Evolutionary conservation across 306 rosid genomes (phyloP).

Genomic region (Sechiopsis laciniata): DNA sequence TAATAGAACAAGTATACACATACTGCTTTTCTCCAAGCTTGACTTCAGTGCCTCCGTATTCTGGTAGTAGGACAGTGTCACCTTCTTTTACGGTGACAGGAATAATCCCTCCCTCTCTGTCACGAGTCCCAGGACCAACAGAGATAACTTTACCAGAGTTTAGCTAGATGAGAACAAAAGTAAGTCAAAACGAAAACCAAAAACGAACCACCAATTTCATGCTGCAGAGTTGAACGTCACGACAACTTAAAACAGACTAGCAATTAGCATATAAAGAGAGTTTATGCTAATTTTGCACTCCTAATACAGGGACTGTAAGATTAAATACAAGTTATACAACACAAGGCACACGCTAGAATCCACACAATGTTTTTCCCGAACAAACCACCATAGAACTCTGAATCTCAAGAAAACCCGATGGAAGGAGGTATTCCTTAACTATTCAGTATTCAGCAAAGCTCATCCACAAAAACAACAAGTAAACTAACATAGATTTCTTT

Average conservation of each 20-base stretch:
- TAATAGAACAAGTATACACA: slow-evolving; percentile 25
- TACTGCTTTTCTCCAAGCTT: slow-evolving; percentile 71
- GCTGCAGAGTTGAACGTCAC: not conserved
- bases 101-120: slow-evolving; percentile 47
- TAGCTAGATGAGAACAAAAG: slow-evolving; percentile 25
- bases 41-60: slow-evolving; percentile 67
- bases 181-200: not conserved
- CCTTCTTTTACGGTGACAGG: slow-evolving; percentile 64
- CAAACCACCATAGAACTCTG: not conserved
- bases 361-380: not conserved
- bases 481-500: not conserved
- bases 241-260: not conserved
- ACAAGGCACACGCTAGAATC: not conserved
- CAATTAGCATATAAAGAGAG: not conserved
- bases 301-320: not conserved
- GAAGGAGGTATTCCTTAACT: no score
- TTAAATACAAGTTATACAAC: not conserved
- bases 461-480: not conserved
- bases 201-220: not conserved
- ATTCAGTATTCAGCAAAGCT: not conserved
- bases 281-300: not conserved
- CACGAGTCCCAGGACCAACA: slow-evolving; percentile 57
- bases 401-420: no score
- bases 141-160: slow-evolving; percentile 72
- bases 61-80: slow-evolving; percentile 67